Conservation (phyloP, 371 early-diverging fungal genomes). For the Choanephora cucurbitarum region DNA sequence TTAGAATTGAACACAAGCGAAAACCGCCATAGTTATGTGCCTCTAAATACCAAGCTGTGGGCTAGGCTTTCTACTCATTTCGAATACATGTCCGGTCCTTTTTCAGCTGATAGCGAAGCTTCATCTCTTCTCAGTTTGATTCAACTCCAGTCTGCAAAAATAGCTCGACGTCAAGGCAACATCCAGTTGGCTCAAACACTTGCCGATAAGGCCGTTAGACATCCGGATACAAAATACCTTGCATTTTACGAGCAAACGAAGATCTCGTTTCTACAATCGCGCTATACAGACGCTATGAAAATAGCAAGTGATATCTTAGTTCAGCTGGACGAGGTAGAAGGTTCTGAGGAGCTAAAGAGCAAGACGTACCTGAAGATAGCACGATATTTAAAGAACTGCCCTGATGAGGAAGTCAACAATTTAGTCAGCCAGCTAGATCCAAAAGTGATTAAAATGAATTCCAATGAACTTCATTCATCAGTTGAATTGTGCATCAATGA, state of each 20-base stretch:
- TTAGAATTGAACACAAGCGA: neutral
- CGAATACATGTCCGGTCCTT: conserved; percentile 4
- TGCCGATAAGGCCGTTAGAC: conserved; percentile 14
- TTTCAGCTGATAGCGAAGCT: neutral
- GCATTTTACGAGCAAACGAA: conserved; percentile 33
- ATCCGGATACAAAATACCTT: conserved; percentile 15
- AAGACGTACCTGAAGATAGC: conserved; percentile 33
- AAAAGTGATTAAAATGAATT: neutral
- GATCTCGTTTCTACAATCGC: conserved; percentile 17
- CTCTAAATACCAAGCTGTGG: conserved; percentile 35
- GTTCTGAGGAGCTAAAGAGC: conserved; percentile 21
- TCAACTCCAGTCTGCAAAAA: conserved; percentile 30
- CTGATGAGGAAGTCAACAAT: conserved; percentile 11
- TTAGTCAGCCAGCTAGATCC: conserved; percentile 12
- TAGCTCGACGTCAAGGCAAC: conserved; percentile 36
- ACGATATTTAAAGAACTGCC: conserved; percentile 25
- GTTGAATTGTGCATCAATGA: conserved; percentile 31
- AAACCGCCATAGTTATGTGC: conserved; percentile 8
- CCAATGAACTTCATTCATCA: conserved; percentile 26
- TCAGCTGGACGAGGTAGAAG: conserved; percentile 7
- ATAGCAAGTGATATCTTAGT: conserved; percentile 18
- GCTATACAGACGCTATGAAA: conserved; percentile 25
- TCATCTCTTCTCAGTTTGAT: conserved; percentile 2
- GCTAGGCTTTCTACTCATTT: conserved; percentile 23
- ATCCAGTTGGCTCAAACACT: conserved; percentile 22